Conservation (phyloP, 2,329 filamentous ascomycete genomes). For the Pseudogymnoascus pannorum region DNA sequence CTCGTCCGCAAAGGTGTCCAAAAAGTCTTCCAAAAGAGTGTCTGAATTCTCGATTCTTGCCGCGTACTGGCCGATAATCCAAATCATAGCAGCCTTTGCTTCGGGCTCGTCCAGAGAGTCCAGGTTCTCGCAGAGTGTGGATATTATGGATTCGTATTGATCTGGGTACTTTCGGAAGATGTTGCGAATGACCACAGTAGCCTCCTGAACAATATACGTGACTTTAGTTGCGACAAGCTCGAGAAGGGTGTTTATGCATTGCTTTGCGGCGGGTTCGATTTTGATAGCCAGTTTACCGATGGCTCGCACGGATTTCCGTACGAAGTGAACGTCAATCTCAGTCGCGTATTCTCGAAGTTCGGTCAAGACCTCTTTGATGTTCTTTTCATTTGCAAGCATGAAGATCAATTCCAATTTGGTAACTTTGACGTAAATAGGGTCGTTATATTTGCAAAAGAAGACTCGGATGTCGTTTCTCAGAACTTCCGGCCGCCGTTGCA, state of each 20-base stretch:
- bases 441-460: constrained; percentile 99
- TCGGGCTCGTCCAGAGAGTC: constrained; percentile 96
- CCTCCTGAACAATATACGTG: constrained; percentile 97
- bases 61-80: constrained; percentile 98
- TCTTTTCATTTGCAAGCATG: constrained; percentile 92
- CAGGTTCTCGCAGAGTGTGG: constrained; percentile 88
- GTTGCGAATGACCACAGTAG: constrained; percentile 96
- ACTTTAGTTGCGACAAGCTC: constrained; percentile 97
- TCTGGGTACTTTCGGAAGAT: constrained; percentile 99
- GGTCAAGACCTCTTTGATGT: constrained; percentile 90
- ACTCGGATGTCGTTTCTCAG: constrained; percentile 94
- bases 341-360: constrained; percentile 95
- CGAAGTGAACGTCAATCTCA: constrained; percentile 97
- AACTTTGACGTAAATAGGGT: constrained; percentile 98
- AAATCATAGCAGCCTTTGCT: constrained; percentile 97
- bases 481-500: constrained; percentile 88
- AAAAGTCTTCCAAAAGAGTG: constrained; percentile 84
- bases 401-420: constrained; percentile 98
- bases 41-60: constrained; percentile 97
- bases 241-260: constrained; percentile 87
- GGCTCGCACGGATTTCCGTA: constrained; percentile 91
- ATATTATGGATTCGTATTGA: constrained; percentile 96
- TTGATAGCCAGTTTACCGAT: constrained; percentile 99
- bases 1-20: constrained; percentile 90
- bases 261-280: constrained; percentile 84